phyloP scores from a whole-genome alignment of 495 filamentous ascomycete genomes.

The Penicillium subrubescens region DNA sequence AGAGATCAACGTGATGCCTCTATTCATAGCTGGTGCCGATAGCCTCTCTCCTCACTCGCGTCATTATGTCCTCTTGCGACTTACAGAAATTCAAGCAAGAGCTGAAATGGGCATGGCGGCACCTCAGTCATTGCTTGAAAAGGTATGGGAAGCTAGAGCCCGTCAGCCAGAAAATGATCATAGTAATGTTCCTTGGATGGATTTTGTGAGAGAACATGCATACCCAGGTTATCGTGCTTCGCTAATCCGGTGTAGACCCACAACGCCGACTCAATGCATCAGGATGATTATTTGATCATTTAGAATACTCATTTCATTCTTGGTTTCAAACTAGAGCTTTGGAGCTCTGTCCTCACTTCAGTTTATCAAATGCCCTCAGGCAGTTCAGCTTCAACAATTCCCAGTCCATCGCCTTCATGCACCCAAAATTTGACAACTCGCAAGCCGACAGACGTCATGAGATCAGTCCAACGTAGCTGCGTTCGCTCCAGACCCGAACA shows the following conservation, averaged over 20 bases:
- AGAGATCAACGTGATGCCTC: constrained; percentile 37
- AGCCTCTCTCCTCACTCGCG: constrained; percentile 34
- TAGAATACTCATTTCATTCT: background rate
- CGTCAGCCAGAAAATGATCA: constrained; percentile 27
- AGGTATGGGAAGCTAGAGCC: constrained; percentile 38
- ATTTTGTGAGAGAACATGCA: constrained; percentile 34
- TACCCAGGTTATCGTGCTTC: background rate
- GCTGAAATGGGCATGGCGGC: constrained; percentile 36
- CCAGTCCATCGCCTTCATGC: constrained; percentile 28
- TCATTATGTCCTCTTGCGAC: constrained; percentile 36
- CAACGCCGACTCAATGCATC: constrained; percentile 14
- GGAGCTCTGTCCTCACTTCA: no score
- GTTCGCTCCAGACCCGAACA: constrained; percentile 44
- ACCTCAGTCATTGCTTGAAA: constrained; percentile 29
- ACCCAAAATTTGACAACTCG: constrained; percentile 31
- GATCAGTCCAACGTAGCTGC: constrained; percentile 37
- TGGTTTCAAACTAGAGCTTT: no score
- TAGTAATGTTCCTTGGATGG: constrained; percentile 39
- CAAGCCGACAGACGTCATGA: constrained; percentile 37
- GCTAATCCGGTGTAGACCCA: constrained; percentile 22
- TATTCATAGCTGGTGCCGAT: constrained; percentile 44
- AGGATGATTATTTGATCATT: constrained; percentile 34
- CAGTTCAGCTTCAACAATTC: constrained; percentile 45
- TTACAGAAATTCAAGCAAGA: constrained; percentile 32
- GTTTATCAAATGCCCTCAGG: background rate